Evolutionary conservation across 257 asterid genomes (phyloP), one percentile per base, ranked within the genome.

Genomic region (Nicotiana benthamiana): DNA sequence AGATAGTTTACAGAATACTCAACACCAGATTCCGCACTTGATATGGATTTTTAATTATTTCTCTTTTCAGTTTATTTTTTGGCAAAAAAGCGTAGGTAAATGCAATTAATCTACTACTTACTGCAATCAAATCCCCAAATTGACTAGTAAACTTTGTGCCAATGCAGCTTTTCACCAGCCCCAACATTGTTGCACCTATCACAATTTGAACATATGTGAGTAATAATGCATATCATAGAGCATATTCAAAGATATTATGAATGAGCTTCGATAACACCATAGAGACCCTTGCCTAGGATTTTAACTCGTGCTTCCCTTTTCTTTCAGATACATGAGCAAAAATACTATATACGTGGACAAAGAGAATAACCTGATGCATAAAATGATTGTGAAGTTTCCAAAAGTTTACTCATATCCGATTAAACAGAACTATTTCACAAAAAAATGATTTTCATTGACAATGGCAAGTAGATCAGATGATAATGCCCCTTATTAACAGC

Each of bases 111-210:
- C 64, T 81, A 80, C 54, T 64, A 89, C 97, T 90, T 90, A 95
- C 99, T 53, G 99, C 95, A 20, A 96, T 94, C 72, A 96, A 88
- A 88, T 94, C 91, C 65, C 99, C 99, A 85, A 92, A 95, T 79
- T 93, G 99, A 82, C 99, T 81, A 27, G 99, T 95, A 85, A 95
- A 95, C 76, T 95, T 95, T 80, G 99, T 96, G 63, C 97, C 97
- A 52, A 96, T 94, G 77, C 97, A 94, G 86, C 98, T 96, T 91
- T 96, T 94, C 77, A 96, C 93, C 79, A 96, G 92, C 75, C 98
- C 90, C 65, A 92, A 87, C 95, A 96, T 93, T 53, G 94, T 67
- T 30, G 87, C 88, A 83, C 95, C 99, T 96, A 92, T 83, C 83
- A 90, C 59, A 28, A 30, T 46, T 51, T 51, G 56, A 7, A 34